These are phyloP conservation scores for Globisporangium yorkense DNA, from an alignment of 352 stramenopile species.

Conservation along the genomic window DNA sequence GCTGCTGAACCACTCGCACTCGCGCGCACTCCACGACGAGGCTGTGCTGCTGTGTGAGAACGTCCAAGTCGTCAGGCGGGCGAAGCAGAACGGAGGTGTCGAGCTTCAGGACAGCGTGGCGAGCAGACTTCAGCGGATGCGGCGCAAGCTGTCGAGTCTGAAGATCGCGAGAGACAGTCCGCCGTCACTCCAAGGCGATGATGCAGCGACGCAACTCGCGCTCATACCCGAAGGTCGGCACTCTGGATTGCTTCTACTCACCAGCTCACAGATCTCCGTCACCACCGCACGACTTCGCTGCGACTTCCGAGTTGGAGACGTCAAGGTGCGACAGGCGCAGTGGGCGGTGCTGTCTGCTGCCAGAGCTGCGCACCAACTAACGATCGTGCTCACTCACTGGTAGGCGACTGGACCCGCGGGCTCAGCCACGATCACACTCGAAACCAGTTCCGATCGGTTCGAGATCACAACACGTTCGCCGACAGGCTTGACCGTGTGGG, in stretches of 20 bases:
- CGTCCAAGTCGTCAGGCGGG: not conserved
- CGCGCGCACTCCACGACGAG: not conserved
- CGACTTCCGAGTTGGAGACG: not conserved
- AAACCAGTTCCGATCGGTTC: not conserved
- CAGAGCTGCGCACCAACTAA: not conserved
- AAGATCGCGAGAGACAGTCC: not conserved
- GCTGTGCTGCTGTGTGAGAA: not conserved
- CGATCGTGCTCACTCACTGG: not conserved
- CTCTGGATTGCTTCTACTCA: not conserved
- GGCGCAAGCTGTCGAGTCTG: not conserved
- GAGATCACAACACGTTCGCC: not conserved
- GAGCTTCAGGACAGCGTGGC: not conserved
- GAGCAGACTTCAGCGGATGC: not conserved
- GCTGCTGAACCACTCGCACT: not conserved
- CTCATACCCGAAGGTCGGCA: not conserved
- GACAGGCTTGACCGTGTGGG: not conserved
- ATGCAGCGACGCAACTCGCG: not conserved
- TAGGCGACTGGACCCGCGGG: not conserved
- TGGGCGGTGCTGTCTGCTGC: no score
- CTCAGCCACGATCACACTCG: not conserved
- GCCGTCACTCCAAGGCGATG: not conserved
- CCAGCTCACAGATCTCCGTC: not conserved
- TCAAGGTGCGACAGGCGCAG: not conserved
- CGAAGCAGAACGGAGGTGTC: not conserved
- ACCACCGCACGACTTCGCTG: not conserved